Percentiles rank a stretch among this genome's conserved stretches.
These are phyloP conservation scores for Aureobasidium sp. DNA, from an alignment of 2,329 filamentous ascomycete species.

Conservation along the genomic window DNA sequence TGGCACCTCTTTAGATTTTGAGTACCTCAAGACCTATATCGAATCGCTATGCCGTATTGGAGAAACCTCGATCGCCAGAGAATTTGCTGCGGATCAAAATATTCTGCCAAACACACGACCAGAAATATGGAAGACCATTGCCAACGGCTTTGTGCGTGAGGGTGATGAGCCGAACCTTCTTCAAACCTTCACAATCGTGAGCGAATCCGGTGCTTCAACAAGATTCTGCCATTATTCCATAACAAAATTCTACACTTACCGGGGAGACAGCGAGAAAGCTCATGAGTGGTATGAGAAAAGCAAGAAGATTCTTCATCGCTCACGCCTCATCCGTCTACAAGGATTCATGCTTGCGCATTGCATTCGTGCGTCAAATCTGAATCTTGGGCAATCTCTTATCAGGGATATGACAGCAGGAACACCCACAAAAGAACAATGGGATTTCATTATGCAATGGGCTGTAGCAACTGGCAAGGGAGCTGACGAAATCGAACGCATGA, in stretches of 20 bases:
- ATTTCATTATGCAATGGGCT: constrained; percentile 69
- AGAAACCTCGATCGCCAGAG: constrained; percentile 3
- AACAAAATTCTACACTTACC: constrained; percentile 55
- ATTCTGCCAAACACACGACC: too few relatives aligned
- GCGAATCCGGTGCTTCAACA: constrained; percentile 25
- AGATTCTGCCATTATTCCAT: background rate
- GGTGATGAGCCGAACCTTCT: constrained; percentile 52
- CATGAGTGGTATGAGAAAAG: constrained; percentile 61
- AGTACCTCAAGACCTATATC: background rate
- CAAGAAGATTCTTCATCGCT: constrained; percentile 30
- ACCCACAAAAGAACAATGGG: constrained; percentile 47
- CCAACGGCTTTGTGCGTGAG: constrained; percentile 54
- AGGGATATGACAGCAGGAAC: constrained; percentile 28
- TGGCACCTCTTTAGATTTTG: too few relatives aligned
- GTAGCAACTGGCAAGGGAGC: constrained; percentile 64
- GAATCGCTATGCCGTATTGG: background rate
- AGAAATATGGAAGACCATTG: constrained; percentile 29
- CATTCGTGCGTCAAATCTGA: constrained; percentile 44
- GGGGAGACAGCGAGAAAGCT: constrained; percentile 52
- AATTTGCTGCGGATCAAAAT: too few relatives aligned
- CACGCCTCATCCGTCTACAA: background rate
- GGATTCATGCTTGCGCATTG: constrained; percentile 18
- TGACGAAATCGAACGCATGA: constrained; percentile 66
- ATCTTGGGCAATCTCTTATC: constrained; percentile 58
- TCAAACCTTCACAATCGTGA: constrained; percentile 48